Percentiles rank a stretch among this genome's conserved stretches.
These are phyloP conservation scores for Agaricus subrufescens DNA, from an alignment of 768 basidiomycete genomes.

Conservation along the genomic window DNA sequence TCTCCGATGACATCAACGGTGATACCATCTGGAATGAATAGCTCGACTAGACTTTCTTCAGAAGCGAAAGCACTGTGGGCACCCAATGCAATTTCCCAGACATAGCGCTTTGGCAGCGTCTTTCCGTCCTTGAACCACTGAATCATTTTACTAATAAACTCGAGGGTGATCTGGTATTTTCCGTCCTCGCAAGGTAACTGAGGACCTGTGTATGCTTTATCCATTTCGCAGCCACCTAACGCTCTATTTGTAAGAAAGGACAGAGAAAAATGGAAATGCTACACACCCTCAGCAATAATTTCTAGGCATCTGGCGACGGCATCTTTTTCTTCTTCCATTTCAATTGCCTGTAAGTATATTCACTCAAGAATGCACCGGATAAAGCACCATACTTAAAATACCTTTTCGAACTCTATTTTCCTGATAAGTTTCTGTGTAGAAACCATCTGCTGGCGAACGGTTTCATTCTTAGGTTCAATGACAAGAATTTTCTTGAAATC, in stretches of 20 bases:
- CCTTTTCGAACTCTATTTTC: slow-evolving; percentile 91
- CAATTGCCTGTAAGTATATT: slow-evolving; percentile 64
- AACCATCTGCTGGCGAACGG: slow-evolving; percentile 73
- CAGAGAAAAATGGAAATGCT: neutral
- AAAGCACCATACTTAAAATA: slow-evolving; percentile 17
- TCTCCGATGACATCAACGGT: slow-evolving; percentile 95
- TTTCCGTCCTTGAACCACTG: slow-evolving; percentile 94
- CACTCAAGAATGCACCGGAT: neutral
- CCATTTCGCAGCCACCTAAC: slow-evolving; percentile 75
- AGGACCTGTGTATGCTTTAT: slow-evolving; percentile 72
- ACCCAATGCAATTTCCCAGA: slow-evolving; percentile 93
- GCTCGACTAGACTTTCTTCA: slow-evolving; percentile 78
- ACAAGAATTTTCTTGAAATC: slow-evolving; percentile 84
- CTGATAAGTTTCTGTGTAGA: slow-evolving; percentile 90
- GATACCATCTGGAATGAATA: slow-evolving; percentile 68
- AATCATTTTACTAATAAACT: slow-evolving; percentile 85
- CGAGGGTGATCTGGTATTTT: slow-evolving; percentile 66
- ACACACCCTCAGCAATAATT: slow-evolving; percentile 73
- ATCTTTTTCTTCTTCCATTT: slow-evolving; percentile 83
- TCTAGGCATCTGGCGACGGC: slow-evolving; percentile 71
- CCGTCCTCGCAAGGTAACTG: slow-evolving; percentile 56
- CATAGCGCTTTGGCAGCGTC: slow-evolving; percentile 81
- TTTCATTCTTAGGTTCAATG: slow-evolving; percentile 83
- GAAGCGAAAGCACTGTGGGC: slow-evolving; percentile 70
- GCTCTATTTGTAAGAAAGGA: neutral